A percentile compares a stretch with the other conserved stretches of the same genome.
Conservation (phyloP, 2,329 filamentous ascomycete species). For the Botrytis porri region DNA sequence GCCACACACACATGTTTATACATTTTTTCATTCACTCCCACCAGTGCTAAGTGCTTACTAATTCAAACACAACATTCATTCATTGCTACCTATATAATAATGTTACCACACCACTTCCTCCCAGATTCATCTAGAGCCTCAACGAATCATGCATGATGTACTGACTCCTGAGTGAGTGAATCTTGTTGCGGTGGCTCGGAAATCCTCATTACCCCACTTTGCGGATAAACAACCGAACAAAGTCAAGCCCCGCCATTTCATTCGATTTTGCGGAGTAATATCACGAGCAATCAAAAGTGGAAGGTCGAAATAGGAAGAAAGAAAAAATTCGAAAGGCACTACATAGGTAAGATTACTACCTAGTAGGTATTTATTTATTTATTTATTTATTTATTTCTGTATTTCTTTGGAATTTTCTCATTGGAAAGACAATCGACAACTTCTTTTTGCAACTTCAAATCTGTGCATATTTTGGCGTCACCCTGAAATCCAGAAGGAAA, state of each 20-base stretch:
- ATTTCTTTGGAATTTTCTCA: background rate
- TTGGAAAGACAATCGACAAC: background rate
- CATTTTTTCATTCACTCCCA: background rate
- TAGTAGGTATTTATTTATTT: background rate
- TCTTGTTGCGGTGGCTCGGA: background rate
- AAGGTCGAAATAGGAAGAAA: background rate
- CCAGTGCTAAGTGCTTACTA: background rate
- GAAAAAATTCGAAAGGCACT: background rate
- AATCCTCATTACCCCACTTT: slow-evolving; percentile 4
- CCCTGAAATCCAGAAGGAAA: background rate
- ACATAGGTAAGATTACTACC: slow-evolving; percentile 1
- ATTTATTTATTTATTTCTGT: too few relatives aligned
- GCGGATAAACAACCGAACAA: background rate
- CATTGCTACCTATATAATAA: background rate
- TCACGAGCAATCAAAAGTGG: background rate
- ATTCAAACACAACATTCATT: background rate
- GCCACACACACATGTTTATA: background rate
- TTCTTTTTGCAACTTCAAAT: background rate
- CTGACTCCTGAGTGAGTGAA: too few relatives aligned
- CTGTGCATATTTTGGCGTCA: background rate
- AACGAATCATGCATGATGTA: background rate
- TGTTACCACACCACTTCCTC: background rate
- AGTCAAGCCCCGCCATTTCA: background rate
- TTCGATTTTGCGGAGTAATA: background rate
- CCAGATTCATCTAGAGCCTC: background rate